Percentiles rank a stretch among this genome's conserved stretches.
Conservation (phyloP, 169 alveolate genomes). For the Eimeria brunetti region DNA sequence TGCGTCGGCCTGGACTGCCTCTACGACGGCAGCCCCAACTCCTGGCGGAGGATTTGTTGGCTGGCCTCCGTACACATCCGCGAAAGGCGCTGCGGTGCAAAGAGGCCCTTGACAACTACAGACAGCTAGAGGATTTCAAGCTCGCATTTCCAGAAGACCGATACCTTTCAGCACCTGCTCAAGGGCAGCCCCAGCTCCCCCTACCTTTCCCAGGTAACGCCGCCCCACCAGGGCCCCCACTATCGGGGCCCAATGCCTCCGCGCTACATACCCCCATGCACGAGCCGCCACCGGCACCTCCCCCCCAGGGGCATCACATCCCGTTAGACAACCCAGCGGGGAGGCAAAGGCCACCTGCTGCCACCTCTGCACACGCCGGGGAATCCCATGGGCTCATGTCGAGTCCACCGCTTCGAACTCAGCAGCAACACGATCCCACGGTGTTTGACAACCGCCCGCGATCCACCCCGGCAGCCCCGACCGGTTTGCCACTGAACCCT, state of each 20-base stretch:
- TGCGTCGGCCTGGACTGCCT: neutral
- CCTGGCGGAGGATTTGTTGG: conserved; percentile 31
- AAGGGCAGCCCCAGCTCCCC: conserved; percentile 29
- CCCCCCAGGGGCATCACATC: neutral
- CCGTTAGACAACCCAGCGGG: conserved; percentile 11
- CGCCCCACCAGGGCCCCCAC: conserved; percentile 25
- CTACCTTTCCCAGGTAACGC: neutral
- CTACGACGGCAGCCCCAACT: conserved; percentile 3
- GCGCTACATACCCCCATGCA: neutral
- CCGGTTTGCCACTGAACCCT: conserved; percentile 25
- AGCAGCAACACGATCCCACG: conserved; percentile 38
- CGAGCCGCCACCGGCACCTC: neutral
- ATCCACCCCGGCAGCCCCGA: neutral
- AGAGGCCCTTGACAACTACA: conserved; percentile 64
- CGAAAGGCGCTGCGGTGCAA: conserved; percentile 51
- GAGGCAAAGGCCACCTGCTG: conserved; percentile 14
- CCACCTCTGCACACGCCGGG: neutral
- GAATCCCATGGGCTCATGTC: conserved; percentile 1
- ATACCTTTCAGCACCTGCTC: conserved; percentile 44
- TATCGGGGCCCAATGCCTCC: neutral
- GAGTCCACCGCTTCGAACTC: conserved; percentile 9
- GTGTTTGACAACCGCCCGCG: conserved; percentile 4
- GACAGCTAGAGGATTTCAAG: conserved; percentile 48
- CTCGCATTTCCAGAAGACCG: conserved; percentile 61
- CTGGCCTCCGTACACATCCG: conserved; percentile 39